Evolutionary conservation across 768 basidiomycete genomes (phyloP).

Genomic region (Russula vinacea): DNA sequence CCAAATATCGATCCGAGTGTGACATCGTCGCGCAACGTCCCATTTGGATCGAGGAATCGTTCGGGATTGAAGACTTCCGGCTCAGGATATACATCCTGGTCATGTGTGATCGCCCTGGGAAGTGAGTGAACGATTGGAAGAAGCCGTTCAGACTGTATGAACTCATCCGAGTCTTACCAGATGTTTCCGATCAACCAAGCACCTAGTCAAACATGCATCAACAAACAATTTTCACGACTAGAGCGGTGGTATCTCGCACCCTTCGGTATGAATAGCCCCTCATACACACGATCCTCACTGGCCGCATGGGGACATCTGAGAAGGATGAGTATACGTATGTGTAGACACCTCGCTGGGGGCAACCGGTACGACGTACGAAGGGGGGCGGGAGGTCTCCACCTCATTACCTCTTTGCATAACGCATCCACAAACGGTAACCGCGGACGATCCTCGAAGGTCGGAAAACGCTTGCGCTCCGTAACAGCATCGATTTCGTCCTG

Average conservation of each 20-base stretch:
- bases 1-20: constrained; percentile 1
- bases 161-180: background rate
- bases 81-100: constrained; percentile 16
- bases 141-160: background rate
- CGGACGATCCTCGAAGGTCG: constrained; percentile 14
- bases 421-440: constrained; percentile 22
- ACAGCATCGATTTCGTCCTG: constrained; percentile 25
- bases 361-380: background rate
- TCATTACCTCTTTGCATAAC: constrained; percentile 13
- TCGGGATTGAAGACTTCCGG: constrained; percentile 15
- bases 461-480: constrained; percentile 13
- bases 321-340: background rate
- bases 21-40: constrained; percentile 4
- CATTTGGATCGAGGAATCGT: constrained; percentile 2
- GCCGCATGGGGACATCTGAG: constrained; percentile 15
- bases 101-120: constrained; percentile 15
- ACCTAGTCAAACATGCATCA: background rate
- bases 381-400: constrained; percentile 9
- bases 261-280: constrained; percentile 23
- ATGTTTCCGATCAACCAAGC: constrained; percentile 1
- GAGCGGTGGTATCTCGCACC: constrained; percentile 1
- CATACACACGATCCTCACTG: constrained; percentile 16
- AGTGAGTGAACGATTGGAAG: background rate
- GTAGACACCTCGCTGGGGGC: background rate
- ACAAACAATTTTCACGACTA: background rate